Conservation (phyloP, 345 rosid genomes). For the Cardamine chenopodiifolia region DNA sequence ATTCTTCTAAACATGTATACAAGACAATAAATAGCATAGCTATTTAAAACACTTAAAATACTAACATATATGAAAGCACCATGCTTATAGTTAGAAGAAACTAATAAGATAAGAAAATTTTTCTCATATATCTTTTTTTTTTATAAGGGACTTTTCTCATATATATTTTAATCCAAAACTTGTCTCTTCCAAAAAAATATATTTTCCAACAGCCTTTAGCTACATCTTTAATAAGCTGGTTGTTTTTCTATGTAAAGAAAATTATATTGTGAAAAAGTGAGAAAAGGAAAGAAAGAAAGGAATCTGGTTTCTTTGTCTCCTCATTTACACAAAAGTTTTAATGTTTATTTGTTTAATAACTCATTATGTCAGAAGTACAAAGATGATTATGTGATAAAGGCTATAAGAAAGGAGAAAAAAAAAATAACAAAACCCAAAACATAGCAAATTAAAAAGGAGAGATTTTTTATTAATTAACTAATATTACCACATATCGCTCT, state of each 20-base stretch:
- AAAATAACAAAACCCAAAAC: not conserved
- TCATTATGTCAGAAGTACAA: slow-evolving; percentile 24
- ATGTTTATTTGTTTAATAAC: slow-evolving; percentile 13
- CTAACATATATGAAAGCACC: not conserved
- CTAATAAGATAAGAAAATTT: too few species aligned
- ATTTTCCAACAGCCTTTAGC: slow-evolving; percentile 1
- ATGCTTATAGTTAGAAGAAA: not conserved
- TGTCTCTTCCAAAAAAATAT: not conserved
- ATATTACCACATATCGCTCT: slow-evolving; percentile 12
- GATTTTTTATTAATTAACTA: not conserved
- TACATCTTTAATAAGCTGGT: slow-evolving; percentile 9
- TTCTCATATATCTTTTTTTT: too few species aligned
- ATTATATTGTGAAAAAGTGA: not conserved
- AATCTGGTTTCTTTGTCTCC: slow-evolving; percentile 28
- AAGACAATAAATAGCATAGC: too few species aligned
- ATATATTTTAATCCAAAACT: not conserved
- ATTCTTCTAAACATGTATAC: too few species aligned
- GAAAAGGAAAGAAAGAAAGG: not conserved
- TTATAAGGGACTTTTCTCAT: too few species aligned
- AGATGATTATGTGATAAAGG: slow-evolving; percentile 16
- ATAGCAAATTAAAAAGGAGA: not conserved
- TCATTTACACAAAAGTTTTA: slow-evolving; percentile 17
- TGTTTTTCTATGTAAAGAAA: slow-evolving; percentile 17
- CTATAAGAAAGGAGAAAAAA: slow-evolving; percentile 7
- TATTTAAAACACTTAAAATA: too few species aligned